Base-by-base conservation (phyloP, 805 yeast genomes). In the Cyberlindnera sargentensis region DNA sequence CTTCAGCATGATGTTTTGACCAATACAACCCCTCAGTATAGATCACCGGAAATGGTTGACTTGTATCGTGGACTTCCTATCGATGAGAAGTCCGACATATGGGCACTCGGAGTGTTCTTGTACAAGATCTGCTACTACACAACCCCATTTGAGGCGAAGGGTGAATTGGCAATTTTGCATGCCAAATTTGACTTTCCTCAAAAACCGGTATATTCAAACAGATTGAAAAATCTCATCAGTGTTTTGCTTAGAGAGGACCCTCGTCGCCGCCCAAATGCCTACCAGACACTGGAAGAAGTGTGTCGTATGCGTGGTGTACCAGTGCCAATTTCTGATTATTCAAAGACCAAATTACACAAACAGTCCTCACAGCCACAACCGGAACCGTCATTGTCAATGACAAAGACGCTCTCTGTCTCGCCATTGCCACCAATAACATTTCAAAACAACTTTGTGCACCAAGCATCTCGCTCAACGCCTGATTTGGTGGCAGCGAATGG, bases 11-110 rank as follows among this genome's bases (percentile, higher is more conserved):
- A 85, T 60, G 73, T 85, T 34, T 64, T 84, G 73, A 81, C 76
- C 45, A 84, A 84, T 61, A 85, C 95, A 1, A 85, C 95, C 0
- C 90, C 95, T 0, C 95, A 85, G 57, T 85, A 85, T 58, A 69
- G 95, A 50, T 71, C 89, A 4, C 95, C 95, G 4, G 95, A 85
- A 62, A 85, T 85, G 93, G 67, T 85, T 29, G 91, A 85, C 56
- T 66, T 85, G 31, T 72, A 76, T 40, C 71, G 76, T 45, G 80
- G 86, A 4, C 72, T 75, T 45, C 83, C 91, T 9, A 79, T 85
- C 40, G 85, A 84, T 62, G 93, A 85, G 58, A 85, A 85, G 60
- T 77, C 87, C 41, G 95, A 85, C 60, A 75, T 85, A 24, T 85
- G 95, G 95, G 95, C 95, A 0, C 60, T 85, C 31, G 95, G 95